Evolutionary conservation across 164 flowering plant genomes (phyloP), one percentile per base, ranked within the genome.

Genomic region (Chimonanthus praecox): DNA sequence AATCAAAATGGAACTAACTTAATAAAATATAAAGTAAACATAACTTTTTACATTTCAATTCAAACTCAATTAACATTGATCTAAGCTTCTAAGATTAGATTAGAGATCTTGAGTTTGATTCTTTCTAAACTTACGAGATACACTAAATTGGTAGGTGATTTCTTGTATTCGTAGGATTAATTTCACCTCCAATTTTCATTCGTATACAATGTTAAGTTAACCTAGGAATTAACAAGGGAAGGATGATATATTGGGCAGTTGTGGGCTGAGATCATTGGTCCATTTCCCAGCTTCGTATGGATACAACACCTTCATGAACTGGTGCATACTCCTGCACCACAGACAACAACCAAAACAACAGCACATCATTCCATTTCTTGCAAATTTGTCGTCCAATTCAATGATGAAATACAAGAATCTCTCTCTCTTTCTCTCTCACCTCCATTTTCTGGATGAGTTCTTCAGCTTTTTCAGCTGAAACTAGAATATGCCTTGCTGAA

Each of bases 391-490:
- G 0, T 60, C 4, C 45, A n/a, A 44, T 60, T 45, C 54, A 60
- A 18, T 71, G 18, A 60, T n/a, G 2, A 18, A 46, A 71, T n/a
- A 58, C 43, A 45, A 4, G 4, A 16, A 49, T 16, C 47, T 58
- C 72, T 60, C 71, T 20, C 58, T 48, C 16, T 43, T 47, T 66
- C 51, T 33, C 49, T 48, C 21, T 51, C 16, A 87, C 87, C 88
- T 85, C 86, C 84, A 84, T 78, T 58, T 58, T 81, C 64, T 76
- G 60, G 13, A 87, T 49, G 3, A 87, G 74, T 64, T 86, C 90
- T 71, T 15, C 10, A 46, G 90, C 77, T 33, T 78, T 81, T 21
- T 67, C 65, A 0, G 88, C 82, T 51, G 88, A 80, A 54, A 86
- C 74, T 43, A 86, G 77, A 69, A 84, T 86, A 20, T 78, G 73